Conservation (phyloP, 768 basidiomycete genomes). For the Coprinopsis marcescibilis region DNA sequence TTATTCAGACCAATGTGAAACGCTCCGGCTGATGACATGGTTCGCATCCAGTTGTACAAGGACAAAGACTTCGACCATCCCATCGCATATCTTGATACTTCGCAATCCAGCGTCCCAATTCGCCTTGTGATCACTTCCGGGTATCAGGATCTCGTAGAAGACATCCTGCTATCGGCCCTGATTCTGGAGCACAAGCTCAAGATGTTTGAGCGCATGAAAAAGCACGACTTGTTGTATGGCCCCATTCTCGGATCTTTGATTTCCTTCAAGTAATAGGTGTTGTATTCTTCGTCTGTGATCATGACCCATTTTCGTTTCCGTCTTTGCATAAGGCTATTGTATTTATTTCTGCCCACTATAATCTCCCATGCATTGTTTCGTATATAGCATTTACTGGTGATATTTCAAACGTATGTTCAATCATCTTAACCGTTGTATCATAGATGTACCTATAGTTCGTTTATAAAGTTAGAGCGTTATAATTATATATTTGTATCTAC, state of each 20-base stretch:
- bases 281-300: neutral
- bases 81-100: constrained; percentile 7
- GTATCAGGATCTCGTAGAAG: constrained; percentile 8
- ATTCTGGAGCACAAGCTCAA: constrained; percentile 12
- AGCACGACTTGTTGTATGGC: constrained; percentile 10
- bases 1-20: no score
- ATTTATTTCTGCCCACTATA: no score
- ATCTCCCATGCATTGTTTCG: no score
- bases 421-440: no score
- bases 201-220: constrained; percentile 9
- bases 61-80: constrained; percentile 9
- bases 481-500: no score
- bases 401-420: no score
- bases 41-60: constrained; percentile 7
- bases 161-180: constrained; percentile 8
- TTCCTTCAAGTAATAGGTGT: neutral
- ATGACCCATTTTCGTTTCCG: no score
- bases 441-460: no score
- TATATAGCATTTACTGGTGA: no score
- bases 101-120: constrained; percentile 2
- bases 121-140: constrained; percentile 5
- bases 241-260: constrained; percentile 8
- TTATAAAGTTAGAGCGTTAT: no score
- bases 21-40: neutral
- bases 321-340: no score